These are phyloP conservation scores for Lycium ferocissimum DNA, from an alignment of 257 asterid species.

Conservation along the genomic window DNA sequence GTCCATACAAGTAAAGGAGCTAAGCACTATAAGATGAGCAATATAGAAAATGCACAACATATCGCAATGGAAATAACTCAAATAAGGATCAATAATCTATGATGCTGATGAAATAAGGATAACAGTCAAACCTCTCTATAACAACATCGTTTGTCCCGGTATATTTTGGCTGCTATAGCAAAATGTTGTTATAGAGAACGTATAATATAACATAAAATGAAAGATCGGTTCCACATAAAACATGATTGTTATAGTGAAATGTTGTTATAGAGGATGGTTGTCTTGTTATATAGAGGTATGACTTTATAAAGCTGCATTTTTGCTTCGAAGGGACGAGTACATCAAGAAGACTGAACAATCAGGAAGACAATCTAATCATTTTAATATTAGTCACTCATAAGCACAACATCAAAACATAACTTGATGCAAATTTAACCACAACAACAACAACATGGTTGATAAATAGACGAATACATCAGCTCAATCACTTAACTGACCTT, in stretches of 20 bases:
- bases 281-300: too few relatives aligned
- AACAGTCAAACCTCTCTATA: background rate
- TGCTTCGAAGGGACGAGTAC: background rate
- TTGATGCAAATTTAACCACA: too few relatives aligned
- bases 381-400: background rate
- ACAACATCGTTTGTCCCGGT: too few relatives aligned
- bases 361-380: background rate
- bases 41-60: background rate
- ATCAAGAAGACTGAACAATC: background rate
- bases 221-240: too few relatives aligned
- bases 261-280: too few relatives aligned
- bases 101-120: background rate
- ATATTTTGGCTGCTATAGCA: too few relatives aligned
- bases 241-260: too few relatives aligned
- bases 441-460: too few relatives aligned
- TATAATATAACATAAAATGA: too few relatives aligned
- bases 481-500: too few relatives aligned
- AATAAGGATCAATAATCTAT: background rate
- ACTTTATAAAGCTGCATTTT: background rate
- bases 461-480: too few relatives aligned
- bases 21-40: background rate
- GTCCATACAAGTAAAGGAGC: conserved; percentile 41
- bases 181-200: too few relatives aligned
- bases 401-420: background rate
- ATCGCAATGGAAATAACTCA: background rate